Evolutionary conservation across 2,329 filamentous ascomycete genomes (phyloP), one percentile per base, ranked within the genome.

Genomic region (Myotisia sp.): DNA sequence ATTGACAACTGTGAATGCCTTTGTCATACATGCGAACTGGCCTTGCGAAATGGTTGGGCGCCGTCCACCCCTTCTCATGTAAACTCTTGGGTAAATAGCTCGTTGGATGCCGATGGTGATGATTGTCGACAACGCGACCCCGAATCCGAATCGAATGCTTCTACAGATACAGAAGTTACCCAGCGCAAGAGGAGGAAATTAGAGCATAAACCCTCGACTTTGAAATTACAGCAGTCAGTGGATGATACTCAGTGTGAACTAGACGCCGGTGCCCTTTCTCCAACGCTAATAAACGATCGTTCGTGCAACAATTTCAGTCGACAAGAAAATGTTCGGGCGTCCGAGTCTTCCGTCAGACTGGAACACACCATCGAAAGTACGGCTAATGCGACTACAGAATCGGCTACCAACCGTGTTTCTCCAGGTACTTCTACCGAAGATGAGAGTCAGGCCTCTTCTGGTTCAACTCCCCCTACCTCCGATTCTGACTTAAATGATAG

Each of bases 1-100:
- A 77, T 84, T 28, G 75, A 86, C 53, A 98, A 98, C 46, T 86
- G 85, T 55, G 90, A 98, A 52, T 98, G 90, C 52, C 64, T 98
- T 1, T 98, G 90, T 55, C 70, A 71, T 46, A 90, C 81, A 0
- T 98, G 90, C 54, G 90, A 98, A 58, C 65, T 69, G 14, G 63
- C 67, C 3, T 62, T 72, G 37, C 67, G 70, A 34, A 95, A 94
- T 52, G 90, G 90, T 1, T 98, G 92, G 92, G 70, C 73, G 2
- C 55, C 59, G 2, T 39, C 42, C 12, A 42, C 44, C 13, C 16
- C 32, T 7, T 27, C 32, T 5, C 22, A 23, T 26, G 24, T 34
- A 16, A 27, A 34, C 6, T 24, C 8, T 24, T 34, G 32, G 32
- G 32, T 34, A 4, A 13, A 17, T n/a, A 21, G 18, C 18, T 7